Evolutionary conservation across 179 eudicot genomes (phyloP), one percentile per base, ranked within the genome.

Genomic region (Actinidia chinensis): DNA sequence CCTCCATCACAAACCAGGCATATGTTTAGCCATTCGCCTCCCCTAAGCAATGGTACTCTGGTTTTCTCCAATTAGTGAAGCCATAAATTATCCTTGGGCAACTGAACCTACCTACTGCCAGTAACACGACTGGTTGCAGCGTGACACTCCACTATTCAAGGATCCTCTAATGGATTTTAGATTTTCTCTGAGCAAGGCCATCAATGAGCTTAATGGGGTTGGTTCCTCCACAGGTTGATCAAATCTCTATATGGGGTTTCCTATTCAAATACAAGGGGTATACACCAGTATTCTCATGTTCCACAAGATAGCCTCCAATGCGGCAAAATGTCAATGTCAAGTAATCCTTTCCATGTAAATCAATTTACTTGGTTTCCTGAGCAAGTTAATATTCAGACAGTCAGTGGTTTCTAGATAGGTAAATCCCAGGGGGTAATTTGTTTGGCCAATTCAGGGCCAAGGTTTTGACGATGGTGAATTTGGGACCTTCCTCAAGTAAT

Each of bases 181-280:
- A 79, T 83, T 85, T 58, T 68, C 87, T n/a, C 89, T 50, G 92
- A 87, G 76, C 92, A 88, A 79, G n/a, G 90, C 68, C 98, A 89
- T 81, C 92, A n/a, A 74, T 82, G 79, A 89, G n/a, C 83, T 72
- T 78, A 85, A 48, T 83, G 84, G n/a, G 89, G 89, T 88, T 68
- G n/a, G n/a, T 77, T 82, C 91, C 91, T 60, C 97, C 89, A 73
- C 94, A 90, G 85, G 80, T 77, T 84, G 87, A 94, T 64, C 96
- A n/a, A 92, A 63, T 91, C 99, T 79, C 82, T 91, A 12, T 92
- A 89, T 82, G 96, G 98, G 82, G 91, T 87, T 83, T 98, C 99
- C 80, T 86, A 91, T 69, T n/a, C n/a, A 36, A 77, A 80, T 77
- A 80, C 92, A 63, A 87, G 87, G 80, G 83, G 68, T 12, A n/a